phyloP scores from a whole-genome alignment of 805 yeast genomes.

The Debaryomyces maramus region DNA sequence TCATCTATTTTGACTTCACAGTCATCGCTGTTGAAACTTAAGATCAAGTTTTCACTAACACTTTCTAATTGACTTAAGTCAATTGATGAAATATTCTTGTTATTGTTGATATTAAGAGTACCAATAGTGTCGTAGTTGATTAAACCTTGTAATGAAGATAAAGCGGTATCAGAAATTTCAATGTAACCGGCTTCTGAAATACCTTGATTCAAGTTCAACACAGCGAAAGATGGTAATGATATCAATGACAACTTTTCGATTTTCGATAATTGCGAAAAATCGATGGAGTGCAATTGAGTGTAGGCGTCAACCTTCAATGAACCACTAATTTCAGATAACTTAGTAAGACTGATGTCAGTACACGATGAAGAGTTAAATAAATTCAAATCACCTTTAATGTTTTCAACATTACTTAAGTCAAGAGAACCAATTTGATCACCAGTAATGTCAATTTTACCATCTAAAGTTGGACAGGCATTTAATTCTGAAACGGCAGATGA shows the following conservation, averaged over 20 bases:
- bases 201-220: constrained; percentile 37
- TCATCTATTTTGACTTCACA: constrained; percentile 33
- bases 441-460: constrained; percentile 38
- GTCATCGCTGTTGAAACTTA: constrained; percentile 42
- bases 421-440: constrained; percentile 32
- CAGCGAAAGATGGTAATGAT: constrained; percentile 43
- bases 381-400: constrained; percentile 30
- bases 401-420: constrained; percentile 30
- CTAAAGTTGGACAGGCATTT: constrained; percentile 42
- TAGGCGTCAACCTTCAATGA: constrained; percentile 35
- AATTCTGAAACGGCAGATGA: constrained; percentile 34
- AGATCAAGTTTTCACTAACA: constrained; percentile 35
- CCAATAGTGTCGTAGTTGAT: constrained; percentile 31
- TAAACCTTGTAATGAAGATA: constrained; percentile 34
- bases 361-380: constrained; percentile 42
- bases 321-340: constrained; percentile 34
- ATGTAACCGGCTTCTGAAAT: constrained; percentile 32
- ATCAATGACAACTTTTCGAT: constrained; percentile 34
- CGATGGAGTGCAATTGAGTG: constrained; percentile 40
- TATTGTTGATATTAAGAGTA: constrained; percentile 41
- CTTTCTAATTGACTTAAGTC: constrained; percentile 32
- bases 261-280: constrained; percentile 30
- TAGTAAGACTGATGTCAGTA: constrained; percentile 30
- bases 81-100: constrained; percentile 40
- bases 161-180: constrained; percentile 43